These are phyloP conservation scores for Arabis hirsuta DNA, from an alignment of 345 rosid species.

Conservation along the genomic window DNA sequence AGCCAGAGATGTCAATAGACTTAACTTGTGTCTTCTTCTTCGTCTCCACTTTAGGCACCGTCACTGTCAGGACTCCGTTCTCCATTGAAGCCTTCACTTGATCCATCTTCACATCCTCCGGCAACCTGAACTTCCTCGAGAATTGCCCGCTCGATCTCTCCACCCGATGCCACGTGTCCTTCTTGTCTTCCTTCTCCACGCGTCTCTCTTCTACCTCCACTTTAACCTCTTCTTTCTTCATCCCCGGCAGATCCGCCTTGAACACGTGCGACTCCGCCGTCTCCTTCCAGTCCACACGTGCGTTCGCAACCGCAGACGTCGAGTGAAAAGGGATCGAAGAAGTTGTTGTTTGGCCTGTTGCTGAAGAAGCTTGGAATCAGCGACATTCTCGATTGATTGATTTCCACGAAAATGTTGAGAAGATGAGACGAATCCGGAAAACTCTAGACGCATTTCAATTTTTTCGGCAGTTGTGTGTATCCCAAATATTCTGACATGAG, in stretches of 20 bases:
- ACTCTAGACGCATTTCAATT: neutral
- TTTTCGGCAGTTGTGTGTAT: no score
- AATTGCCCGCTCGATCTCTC: no score
- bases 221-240: constrained; percentile 53
- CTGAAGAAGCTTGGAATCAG: constrained; percentile 40
- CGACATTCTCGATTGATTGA: constrained; percentile 27
- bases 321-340: neutral
- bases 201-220: constrained; percentile 40
- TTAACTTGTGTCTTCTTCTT: constrained; percentile 37
- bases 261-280: constrained; percentile 52
- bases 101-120: constrained; percentile 47
- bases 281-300: constrained; percentile 51
- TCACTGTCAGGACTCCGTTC: constrained; percentile 47
- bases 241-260: constrained; percentile 49
- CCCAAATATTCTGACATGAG: neutral
- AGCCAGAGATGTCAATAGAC: constrained; percentile 44
- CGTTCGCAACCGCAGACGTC: constrained; percentile 19
- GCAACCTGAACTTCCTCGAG: constrained; percentile 46
- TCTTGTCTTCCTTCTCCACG: no score
- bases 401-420: neutral
- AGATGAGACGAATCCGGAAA: neutral
- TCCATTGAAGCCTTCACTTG: constrained; percentile 50
- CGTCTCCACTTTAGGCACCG: constrained; percentile 44
- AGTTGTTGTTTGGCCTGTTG: constrained; percentile 25
- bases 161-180: no score